Evolutionary conservation across 169 alveolate genomes (phyloP), one percentile per base, ranked within the genome.

Genomic region (Cardiosporidium cionae): DNA sequence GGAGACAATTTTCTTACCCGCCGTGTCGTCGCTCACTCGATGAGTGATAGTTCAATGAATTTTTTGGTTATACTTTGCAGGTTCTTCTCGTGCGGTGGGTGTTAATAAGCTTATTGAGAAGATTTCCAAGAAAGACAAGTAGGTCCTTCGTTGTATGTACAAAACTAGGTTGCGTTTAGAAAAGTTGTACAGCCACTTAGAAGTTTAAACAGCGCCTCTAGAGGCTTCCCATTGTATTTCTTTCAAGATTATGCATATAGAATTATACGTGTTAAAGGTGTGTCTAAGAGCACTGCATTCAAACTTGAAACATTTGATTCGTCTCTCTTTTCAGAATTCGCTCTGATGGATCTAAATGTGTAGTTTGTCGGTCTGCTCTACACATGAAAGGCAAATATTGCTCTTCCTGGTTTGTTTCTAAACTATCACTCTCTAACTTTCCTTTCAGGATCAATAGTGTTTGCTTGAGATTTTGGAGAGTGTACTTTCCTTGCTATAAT

Each of bases 361-460:
- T 65, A 32, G 53, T 71, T 1, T 78, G 84, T 74, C 70, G 65
- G 16, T 53, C 79, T 35, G 52, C 62, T 62, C 72, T 78, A 5
- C 84, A 78, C 71, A 31, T 44, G 80, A 70, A 65, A 58, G 84
- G 84, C 23, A 70, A 70, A 27, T 72, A 71, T 52, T 78, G 84
- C 79, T 52, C 80, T 7, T 68, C 75, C 9, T 78, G 84, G 84
- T 78, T 33, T 32, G 75, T 9, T 2, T 69, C 9, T 63, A 9
- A 0, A 6, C 28, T 70, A 7, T 68, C 16, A 1, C n/a, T 23
- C 71, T 64, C 25, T 3, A 25, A 36, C 1, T 27, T 33, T 6
- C 1, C 36, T 28, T 63, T 16, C 5, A 53, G 0, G 23, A 0
- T 36, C 53, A 1, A 36, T 2, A 3, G 65, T 7, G 7, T 2